Evolutionary conservation across 768 basidiomycete genomes (phyloP).

Genomic region (Lentinus tigrinus): DNA sequence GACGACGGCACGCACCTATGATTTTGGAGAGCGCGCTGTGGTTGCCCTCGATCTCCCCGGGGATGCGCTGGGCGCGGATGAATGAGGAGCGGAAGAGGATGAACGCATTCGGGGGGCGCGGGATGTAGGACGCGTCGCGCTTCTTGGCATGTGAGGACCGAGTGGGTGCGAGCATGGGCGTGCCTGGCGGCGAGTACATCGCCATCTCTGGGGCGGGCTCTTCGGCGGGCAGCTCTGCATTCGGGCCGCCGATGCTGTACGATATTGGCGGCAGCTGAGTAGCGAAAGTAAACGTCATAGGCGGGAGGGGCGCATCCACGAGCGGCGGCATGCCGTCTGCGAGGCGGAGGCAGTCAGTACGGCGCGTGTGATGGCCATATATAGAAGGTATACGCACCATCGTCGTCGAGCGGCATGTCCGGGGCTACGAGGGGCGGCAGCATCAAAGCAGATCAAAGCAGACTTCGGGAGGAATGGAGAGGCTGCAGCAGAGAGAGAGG

Average conservation of each 20-base stretch:
- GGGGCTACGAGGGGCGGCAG: constrained; percentile 24
- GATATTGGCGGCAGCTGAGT: constrained; percentile 57
- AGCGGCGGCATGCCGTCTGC: constrained; percentile 38
- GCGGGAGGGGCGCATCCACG: constrained; percentile 51
- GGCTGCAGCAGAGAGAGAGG: constrained; percentile 4
- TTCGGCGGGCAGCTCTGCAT: constrained; percentile 31
- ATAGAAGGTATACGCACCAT: constrained; percentile 29
- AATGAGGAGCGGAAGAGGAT: constrained; percentile 82
- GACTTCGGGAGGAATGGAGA: constrained; percentile 3
- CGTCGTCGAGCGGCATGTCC: constrained; percentile 33
- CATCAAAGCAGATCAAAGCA: constrained; percentile 9
- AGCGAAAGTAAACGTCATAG: constrained; percentile 61
- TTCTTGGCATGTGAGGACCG: constrained; percentile 56
- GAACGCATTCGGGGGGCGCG: constrained; percentile 82
- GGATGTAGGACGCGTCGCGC: constrained; percentile 73
- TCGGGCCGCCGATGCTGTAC: constrained; percentile 39
- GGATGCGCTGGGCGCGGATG: constrained; percentile 70
- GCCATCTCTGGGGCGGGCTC: constrained; percentile 18
- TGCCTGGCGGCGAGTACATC: constrained; percentile 21
- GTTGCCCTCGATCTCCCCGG: constrained; percentile 77
- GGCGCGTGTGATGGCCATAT: constrained; percentile 17
- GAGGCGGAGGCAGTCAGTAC: constrained; percentile 16
- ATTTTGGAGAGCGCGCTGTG: constrained; percentile 81
- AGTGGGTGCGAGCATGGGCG: constrained; percentile 31
- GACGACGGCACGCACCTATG: constrained; percentile 50